Evolutionary conservation across 768 basidiomycete species (phyloP), one percentile per base, ranked within the genome.

Genomic region (Tylopilus sp.): DNA sequence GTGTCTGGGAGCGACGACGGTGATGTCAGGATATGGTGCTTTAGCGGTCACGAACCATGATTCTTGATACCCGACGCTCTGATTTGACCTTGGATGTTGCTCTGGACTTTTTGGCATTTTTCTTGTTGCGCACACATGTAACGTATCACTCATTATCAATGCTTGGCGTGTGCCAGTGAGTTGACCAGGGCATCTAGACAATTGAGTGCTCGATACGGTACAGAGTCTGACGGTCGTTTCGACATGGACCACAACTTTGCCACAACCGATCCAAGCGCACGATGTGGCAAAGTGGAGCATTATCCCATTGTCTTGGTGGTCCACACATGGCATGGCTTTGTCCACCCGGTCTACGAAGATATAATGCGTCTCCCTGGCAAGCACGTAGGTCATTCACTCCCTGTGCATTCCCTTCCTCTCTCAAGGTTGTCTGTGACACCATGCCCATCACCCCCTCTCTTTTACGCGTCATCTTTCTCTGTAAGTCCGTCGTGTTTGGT

Each of bases 1-100:
- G 83, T 98, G 10, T 95, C 93, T n/a, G 94, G 95, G 11, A 92
- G 92, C 60, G 95, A 98, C 65, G 95, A 97, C 63, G 83, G 88
- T 21, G 87, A 90, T 54, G 74, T 98, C 50, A 85, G 85, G 65
- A 78, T 97, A 41, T 98, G 95, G 94, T 83, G 75, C 64, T 87
- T 86, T 48, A 72, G 76, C 56, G 76, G 74, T 58, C 55, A 66
- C 14, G 26, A 48, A 36, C 59, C 45, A 48, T 5, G 14, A 10
- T 31, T 31, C 31, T 45, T 22, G 28, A 45, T 57, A 40, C 42
- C 37, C 28, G 22, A 17, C 13, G 7, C 43, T 54, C 41, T 51
- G 34, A 41, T 44, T 41, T 25, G 14, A 26, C 43, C 34, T 7
- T 16, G 17, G 24, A 28, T 22, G n/a, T 6, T 10, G 19, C n/a